Evolutionary conservation across 331 rosid species (phyloP).

Genomic region (Quercus lobata): DNA sequence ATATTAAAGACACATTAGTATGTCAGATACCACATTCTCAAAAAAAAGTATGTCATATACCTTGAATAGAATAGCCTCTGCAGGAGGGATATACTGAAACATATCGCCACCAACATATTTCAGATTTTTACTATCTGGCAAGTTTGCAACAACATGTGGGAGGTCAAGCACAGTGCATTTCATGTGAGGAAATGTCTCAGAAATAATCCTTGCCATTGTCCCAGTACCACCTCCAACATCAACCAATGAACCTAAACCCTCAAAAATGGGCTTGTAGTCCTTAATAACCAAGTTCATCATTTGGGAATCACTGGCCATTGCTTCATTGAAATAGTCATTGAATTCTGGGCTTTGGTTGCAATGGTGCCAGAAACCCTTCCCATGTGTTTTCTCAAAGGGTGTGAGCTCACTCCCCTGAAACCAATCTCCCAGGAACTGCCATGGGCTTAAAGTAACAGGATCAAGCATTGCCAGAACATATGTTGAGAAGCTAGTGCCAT

Average conservation of each 20-base stretch:
- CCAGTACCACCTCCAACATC: slow-evolving; percentile 55
- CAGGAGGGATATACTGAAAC: slow-evolving; percentile 43
- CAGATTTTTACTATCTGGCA: slow-evolving; percentile 18
- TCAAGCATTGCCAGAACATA: slow-evolving; percentile 23
- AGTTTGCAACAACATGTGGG: slow-evolving; percentile 39
- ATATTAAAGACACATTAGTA: background rate
- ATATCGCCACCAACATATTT: slow-evolving; percentile 45
- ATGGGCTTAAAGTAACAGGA: background rate
- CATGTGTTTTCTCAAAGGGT: slow-evolving; percentile 21
- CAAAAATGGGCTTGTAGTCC: slow-evolving; percentile 38
- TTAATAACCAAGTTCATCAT: slow-evolving; percentile 35
- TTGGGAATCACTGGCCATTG: slow-evolving; percentile 42
- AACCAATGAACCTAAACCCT: slow-evolving; percentile 33
- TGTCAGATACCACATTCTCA: slow-evolving; percentile 6
- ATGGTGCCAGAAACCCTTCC: slow-evolving; percentile 28
- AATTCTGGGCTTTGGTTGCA: slow-evolving; percentile 16
- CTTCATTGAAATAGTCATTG: slow-evolving; percentile 27
- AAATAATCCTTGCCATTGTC: slow-evolving; percentile 21
- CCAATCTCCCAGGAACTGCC: slow-evolving; percentile 37
- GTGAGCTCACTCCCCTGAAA: slow-evolving; percentile 19
- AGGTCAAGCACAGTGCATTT: slow-evolving; percentile 44
- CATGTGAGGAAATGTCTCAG: slow-evolving; percentile 36
- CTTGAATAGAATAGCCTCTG: slow-evolving; percentile 41
- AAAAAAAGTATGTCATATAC: background rate
- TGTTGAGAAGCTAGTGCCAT: slow-evolving; percentile 12